Percentiles rank a stretch among this genome's conserved stretches.
These are phyloP conservation scores for Pseudocercospora eumusae DNA, from an alignment of 2,329 filamentous ascomycete genomes.

Conservation along the genomic window DNA sequence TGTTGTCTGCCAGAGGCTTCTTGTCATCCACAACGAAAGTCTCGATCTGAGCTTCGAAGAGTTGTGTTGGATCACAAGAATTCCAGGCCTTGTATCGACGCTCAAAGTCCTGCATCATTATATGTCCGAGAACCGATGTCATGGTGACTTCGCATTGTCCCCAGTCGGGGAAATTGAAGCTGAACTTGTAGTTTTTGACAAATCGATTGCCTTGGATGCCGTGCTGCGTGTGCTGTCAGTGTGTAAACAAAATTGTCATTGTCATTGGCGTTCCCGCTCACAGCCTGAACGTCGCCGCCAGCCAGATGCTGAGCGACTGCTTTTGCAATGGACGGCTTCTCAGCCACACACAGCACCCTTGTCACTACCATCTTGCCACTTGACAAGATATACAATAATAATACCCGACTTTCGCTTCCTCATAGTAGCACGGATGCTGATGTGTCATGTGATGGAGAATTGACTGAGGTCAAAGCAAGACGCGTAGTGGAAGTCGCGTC, in stretches of 20 bases:
- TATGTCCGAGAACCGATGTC: slow-evolving; percentile 88
- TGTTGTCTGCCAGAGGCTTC: slow-evolving; percentile 78
- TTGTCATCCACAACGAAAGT: slow-evolving; percentile 72
- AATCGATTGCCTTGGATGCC: slow-evolving; percentile 68
- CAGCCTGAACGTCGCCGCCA: slow-evolving; percentile 70
- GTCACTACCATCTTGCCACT: slow-evolving; percentile 42
- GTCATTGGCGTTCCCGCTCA: slow-evolving; percentile 48
- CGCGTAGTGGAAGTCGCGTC: slow-evolving; percentile 3
- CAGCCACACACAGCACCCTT: slow-evolving; percentile 73
- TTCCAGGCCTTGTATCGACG: slow-evolving; percentile 75
- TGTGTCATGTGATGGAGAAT: background rate
- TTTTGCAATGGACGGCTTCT: slow-evolving; percentile 94
- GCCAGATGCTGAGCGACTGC: slow-evolving; percentile 88
- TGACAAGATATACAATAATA: background rate
- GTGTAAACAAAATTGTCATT: background rate
- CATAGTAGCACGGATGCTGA: slow-evolving; percentile 12
- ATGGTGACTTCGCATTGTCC: slow-evolving; percentile 83
- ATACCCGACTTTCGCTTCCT: slow-evolving; percentile 2
- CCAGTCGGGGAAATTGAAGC: slow-evolving; percentile 82
- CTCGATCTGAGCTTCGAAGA: slow-evolving; percentile 80
- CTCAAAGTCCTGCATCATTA: slow-evolving; percentile 78
- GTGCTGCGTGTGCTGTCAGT: slow-evolving; percentile 52
- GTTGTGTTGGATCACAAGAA: slow-evolving; percentile 71
- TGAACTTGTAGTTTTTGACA: slow-evolving; percentile 92
- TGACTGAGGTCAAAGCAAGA: too few relatives aligned